Percentiles rank a stretch among this genome's conserved stretches.
These are phyloP conservation scores for Nakaseomyces nivariensis DNA, from an alignment of 1,139 yeast genomes.

Conservation along the genomic window DNA sequence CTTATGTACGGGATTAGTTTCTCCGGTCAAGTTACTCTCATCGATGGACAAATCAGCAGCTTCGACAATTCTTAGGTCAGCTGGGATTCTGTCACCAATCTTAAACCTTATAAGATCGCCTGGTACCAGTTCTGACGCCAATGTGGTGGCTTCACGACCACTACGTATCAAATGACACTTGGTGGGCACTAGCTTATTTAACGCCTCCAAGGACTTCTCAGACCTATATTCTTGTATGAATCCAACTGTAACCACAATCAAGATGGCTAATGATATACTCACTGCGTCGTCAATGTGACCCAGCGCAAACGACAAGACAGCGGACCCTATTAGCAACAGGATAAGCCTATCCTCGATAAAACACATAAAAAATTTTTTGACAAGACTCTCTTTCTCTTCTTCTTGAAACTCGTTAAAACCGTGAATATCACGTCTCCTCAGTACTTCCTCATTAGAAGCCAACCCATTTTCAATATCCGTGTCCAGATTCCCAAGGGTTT, in stretches of 20 bases:
- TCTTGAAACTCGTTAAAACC: conserved; percentile 36
- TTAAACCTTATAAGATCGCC: conserved; percentile 82
- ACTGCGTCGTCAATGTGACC: conserved; percentile 89
- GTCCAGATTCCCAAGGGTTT: conserved; percentile 49
- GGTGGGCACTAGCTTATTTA: conserved; percentile 84
- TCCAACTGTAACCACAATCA: conserved; percentile 87
- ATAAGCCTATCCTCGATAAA: conserved; percentile 87
- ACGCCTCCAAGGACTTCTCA: conserved; percentile 82
- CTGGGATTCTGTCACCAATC: conserved; percentile 91
- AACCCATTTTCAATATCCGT: conserved; percentile 58
- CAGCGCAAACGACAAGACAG: conserved; percentile 72
- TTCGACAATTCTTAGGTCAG: conserved; percentile 71
- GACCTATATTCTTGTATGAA: conserved; percentile 92
- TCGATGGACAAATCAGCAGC: conserved; percentile 73
- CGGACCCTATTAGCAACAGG: conserved; percentile 75
- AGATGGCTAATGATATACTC: conserved; percentile 73
- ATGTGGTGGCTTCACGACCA: conserved; percentile 60
- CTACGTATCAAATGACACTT: conserved; percentile 80
- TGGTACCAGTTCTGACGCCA: conserved; percentile 81
- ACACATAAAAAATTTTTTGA: conserved; percentile 59
- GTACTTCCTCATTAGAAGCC: conserved; percentile 54
- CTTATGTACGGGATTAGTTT: conserved; percentile 73
- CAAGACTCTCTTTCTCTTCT: conserved; percentile 33
- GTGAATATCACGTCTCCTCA: conserved; percentile 58
- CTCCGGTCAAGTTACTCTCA: conserved; percentile 90